A percentile compares a stretch with the other conserved stretches of the same genome.
Conservation (phyloP, 495 filamentous ascomycete species). For the Eremomyces bilateralis region DNA sequence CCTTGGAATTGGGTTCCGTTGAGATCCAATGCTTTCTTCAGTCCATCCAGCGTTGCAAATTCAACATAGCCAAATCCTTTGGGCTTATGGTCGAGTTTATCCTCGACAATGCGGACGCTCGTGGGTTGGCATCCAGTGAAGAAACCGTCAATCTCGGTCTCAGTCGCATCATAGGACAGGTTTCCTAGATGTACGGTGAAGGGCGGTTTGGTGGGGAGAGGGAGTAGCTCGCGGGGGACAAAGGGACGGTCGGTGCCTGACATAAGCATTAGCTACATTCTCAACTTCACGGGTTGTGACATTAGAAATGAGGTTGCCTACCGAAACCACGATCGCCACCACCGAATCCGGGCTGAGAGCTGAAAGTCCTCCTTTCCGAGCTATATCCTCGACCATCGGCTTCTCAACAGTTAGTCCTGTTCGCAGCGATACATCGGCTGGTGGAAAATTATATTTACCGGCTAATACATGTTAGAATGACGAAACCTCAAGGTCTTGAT, state of each 20-base stretch:
- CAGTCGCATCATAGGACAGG: slow-evolving; percentile 78
- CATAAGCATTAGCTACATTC: too few species aligned
- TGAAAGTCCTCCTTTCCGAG: slow-evolving; percentile 25
- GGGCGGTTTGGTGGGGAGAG: slow-evolving; percentile 74
- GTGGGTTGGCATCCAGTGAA: slow-evolving; percentile 66
- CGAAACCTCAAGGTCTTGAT: slow-evolving; percentile 3
- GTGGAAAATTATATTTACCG: slow-evolving; percentile 2
- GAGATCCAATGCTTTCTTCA: slow-evolving; percentile 75
- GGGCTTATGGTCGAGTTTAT: slow-evolving; percentile 71
- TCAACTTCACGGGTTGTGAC: too few species aligned
- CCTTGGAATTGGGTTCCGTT: slow-evolving; percentile 64
- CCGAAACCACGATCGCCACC: slow-evolving; percentile 19
- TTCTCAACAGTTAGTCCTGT: slow-evolving; percentile 8
- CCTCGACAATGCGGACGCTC: slow-evolving; percentile 87
- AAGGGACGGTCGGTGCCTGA: slow-evolving; percentile 9
- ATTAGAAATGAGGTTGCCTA: too few species aligned
- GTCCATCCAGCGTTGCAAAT: slow-evolving; percentile 66
- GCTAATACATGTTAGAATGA: slow-evolving; percentile 11
- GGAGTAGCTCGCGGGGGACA: slow-evolving; percentile 49
- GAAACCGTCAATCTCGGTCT: slow-evolving; percentile 59
- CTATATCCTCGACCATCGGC: slow-evolving; percentile 22
- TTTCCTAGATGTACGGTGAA: slow-evolving; percentile 94
- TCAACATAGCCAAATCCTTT: slow-evolving; percentile 98
- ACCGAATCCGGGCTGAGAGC: slow-evolving; percentile 23
- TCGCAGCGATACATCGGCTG: neutral